Evolutionary conservation across 2,329 filamentous ascomycete genomes (phyloP).

Genomic region (Microdochium trichocladiopsis): DNA sequence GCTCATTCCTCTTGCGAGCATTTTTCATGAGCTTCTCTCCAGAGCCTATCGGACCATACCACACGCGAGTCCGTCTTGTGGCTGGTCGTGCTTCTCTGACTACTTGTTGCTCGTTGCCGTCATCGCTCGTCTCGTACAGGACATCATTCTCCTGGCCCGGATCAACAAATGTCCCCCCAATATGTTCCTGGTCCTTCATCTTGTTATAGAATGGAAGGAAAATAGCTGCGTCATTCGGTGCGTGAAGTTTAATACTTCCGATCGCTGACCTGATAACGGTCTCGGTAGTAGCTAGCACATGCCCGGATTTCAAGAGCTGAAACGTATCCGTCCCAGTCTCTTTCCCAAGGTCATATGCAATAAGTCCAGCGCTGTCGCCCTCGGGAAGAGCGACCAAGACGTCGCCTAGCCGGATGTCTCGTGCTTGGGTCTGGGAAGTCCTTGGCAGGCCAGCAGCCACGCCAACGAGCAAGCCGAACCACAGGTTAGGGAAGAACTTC

Average conservation of each 20-base stretch:
- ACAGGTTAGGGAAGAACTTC: slow-evolving; percentile 24
- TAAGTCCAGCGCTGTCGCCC: slow-evolving; percentile 6
- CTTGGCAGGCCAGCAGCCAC: slow-evolving; percentile 26
- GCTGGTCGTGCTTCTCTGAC: neutral
- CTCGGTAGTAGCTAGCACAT: slow-evolving; percentile 11
- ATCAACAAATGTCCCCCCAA: slow-evolving; percentile 17
- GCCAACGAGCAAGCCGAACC: slow-evolving; percentile 27
- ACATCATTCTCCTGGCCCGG: slow-evolving; percentile 20
- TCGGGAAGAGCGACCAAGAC: slow-evolving; percentile 21
- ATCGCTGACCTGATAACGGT: slow-evolving; percentile 17
- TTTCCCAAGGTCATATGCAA: slow-evolving; percentile 26
- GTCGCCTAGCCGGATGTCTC: slow-evolving; percentile 30
- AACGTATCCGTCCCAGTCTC: slow-evolving; percentile 7
- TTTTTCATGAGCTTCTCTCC: slow-evolving; percentile 23
- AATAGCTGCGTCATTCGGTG: slow-evolving; percentile 10
- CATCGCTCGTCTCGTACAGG: slow-evolving; percentile 8
- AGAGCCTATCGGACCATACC: slow-evolving; percentile 25
- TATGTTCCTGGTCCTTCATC: slow-evolving; percentile 5
- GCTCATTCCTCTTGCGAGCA: slow-evolving; percentile 9
- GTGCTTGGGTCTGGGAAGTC: slow-evolving; percentile 10
- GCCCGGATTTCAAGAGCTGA: neutral
- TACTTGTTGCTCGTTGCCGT: neutral
- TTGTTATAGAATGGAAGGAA: slow-evolving; percentile 9
- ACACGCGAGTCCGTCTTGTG: slow-evolving; percentile 17
- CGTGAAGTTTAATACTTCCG: slow-evolving; percentile 2